Percentiles rank a stretch among this genome's conserved stretches.
Evolutionary conservation across 495 filamentous ascomycete genomes (phyloP).

Genomic region (Neurospora sp.): DNA sequence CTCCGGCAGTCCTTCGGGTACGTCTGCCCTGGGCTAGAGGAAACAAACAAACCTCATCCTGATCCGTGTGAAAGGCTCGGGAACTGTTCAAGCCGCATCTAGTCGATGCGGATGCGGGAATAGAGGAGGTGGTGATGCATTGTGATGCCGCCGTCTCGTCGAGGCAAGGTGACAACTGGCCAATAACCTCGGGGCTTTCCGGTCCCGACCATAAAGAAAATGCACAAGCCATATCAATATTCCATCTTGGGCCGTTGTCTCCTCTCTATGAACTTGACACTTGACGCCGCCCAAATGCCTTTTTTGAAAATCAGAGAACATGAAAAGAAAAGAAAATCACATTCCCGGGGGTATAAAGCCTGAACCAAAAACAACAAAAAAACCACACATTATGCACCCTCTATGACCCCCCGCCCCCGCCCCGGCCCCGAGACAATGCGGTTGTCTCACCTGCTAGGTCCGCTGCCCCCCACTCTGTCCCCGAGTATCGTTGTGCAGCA

Average conservation of each 20-base stretch:
- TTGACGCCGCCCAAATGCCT: background rate
- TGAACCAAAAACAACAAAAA: background rate
- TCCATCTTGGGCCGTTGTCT: background rate
- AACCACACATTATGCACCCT: background rate
- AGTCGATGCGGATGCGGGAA: background rate
- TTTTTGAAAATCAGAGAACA: background rate
- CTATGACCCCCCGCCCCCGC: background rate
- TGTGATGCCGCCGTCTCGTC: background rate
- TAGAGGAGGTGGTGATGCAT: background rate
- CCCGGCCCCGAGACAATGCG: background rate
- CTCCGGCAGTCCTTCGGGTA: background rate
- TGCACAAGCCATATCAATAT: background rate
- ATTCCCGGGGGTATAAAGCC: background rate
- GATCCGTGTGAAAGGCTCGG: background rate
- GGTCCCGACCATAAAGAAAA: background rate
- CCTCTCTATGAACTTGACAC: background rate
- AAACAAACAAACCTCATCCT: background rate
- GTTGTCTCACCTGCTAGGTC: background rate
- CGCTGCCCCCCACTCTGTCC: background rate
- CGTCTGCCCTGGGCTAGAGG: background rate
- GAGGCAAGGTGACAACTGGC: background rate
- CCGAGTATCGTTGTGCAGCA: background rate
- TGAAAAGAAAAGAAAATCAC: background rate
- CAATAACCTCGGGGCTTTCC: background rate
- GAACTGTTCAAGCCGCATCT: background rate